A percentile compares a stretch with the other conserved stretches of the same genome.
phyloP scores from a whole-genome alignment of 2,329 filamentous ascomycete species.

The Aspergillus hortae region DNA sequence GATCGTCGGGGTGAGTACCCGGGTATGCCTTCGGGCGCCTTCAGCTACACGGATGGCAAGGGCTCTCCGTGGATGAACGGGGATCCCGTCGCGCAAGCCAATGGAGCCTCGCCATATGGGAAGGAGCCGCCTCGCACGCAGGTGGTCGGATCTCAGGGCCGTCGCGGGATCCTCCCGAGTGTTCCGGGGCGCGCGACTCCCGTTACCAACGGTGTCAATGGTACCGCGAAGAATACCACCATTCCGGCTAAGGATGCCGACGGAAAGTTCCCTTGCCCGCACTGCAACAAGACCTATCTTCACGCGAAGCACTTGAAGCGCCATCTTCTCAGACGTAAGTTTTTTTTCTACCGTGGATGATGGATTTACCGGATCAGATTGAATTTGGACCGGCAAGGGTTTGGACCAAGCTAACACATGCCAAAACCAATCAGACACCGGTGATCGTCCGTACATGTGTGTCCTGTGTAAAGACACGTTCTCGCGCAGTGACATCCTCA shows the following conservation, averaged over 20 bases:
- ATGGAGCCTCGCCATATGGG: conserved; percentile 36
- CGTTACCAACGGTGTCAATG: conserved; percentile 59
- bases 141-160: conserved; percentile 90
- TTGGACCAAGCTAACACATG: conserved; percentile 11
- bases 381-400: not conserved
- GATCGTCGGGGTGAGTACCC: conserved; percentile 53
- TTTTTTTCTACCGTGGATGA: not conserved
- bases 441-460: conserved; percentile 97
- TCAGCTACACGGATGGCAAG: conserved; percentile 55
- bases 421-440: conserved; percentile 67
- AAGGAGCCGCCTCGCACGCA: conserved; percentile 60
- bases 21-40: conserved; percentile 69
- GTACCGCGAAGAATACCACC: conserved; percentile 70
- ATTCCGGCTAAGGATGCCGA: conserved; percentile 95
- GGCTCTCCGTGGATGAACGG: conserved; percentile 48
- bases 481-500: conserved; percentile 94
- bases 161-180: conserved; percentile 85
- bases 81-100: conserved; percentile 37
- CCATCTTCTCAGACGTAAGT: conserved; percentile 92
- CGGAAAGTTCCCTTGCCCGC: conserved; percentile 95
- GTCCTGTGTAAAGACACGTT: conserved; percentile 97
- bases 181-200: conserved; percentile 81
- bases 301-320: conserved; percentile 97
- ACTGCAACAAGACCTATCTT: conserved; percentile 97
- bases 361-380: too few relatives aligned